Percentiles rank a stretch among this genome's conserved stretches.
Conservation (phyloP, 2,329 filamentous ascomycete species). For the Fusarium nisikadoi region DNA sequence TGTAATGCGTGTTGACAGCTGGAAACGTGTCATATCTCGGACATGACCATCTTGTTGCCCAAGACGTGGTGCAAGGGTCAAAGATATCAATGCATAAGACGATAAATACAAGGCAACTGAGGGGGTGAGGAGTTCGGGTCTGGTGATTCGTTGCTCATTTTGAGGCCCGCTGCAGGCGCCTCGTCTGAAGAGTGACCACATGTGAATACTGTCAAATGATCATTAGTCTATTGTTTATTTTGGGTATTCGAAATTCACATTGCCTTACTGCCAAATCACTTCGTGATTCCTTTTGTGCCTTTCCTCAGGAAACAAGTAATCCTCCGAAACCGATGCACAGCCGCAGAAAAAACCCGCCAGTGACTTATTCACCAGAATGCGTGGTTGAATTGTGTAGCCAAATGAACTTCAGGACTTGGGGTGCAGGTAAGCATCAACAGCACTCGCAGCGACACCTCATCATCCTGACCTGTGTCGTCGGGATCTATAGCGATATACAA, state of each 20-base stretch:
- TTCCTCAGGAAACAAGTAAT: accelerated
- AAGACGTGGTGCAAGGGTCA: background rate
- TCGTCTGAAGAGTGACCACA: background rate
- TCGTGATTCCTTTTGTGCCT: accelerated
- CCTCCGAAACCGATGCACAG: background rate
- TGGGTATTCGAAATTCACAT: background rate
- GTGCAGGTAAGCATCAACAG: accelerated
- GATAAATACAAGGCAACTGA: background rate
- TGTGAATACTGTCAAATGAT: background rate
- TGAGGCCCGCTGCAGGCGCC: background rate
- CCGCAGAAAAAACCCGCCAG: background rate
- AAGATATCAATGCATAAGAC: background rate
- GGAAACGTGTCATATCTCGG: background rate
- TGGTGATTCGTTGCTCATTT: background rate
- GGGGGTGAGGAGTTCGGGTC: background rate
- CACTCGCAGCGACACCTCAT: accelerated
- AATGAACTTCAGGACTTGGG: background rate
- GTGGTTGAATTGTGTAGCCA: no score
- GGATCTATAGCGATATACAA: background rate
- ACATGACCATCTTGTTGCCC: background rate
- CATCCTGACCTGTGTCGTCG: accelerated
- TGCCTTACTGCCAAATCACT: background rate
- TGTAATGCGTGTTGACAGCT: background rate
- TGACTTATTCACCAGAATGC: no score
- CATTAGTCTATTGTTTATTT: background rate